Conservation (phyloP, 2,329 filamentous ascomycete species). For the Penicillium palitans region DNA sequence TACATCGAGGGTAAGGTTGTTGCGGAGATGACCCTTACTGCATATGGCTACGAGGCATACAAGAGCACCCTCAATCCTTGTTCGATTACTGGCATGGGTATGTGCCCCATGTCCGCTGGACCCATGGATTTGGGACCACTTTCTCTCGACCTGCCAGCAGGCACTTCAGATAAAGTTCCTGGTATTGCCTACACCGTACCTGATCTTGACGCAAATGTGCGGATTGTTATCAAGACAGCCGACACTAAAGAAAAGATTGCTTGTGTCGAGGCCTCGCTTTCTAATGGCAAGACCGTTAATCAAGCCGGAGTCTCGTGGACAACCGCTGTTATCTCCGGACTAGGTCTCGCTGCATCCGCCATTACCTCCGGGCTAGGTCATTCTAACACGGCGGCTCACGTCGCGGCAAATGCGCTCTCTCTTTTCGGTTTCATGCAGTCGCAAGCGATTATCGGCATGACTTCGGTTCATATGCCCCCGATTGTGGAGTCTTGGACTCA, state of each 20-base stretch:
- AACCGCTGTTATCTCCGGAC: slow-evolving; percentile 81
- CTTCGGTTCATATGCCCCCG: slow-evolving; percentile 76
- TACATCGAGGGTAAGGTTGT: slow-evolving; percentile 79
- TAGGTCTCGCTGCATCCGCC: slow-evolving; percentile 80
- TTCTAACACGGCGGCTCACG: slow-evolving; percentile 90
- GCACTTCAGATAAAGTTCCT: slow-evolving; percentile 67
- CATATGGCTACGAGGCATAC: slow-evolving; percentile 77
- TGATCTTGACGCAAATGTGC: slow-evolving; percentile 83
- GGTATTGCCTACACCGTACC: slow-evolving; percentile 85
- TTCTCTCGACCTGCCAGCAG: slow-evolving; percentile 60
- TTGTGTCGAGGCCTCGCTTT: slow-evolving; percentile 83
- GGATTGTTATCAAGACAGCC: slow-evolving; percentile 75
- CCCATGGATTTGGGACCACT: slow-evolving; percentile 71
- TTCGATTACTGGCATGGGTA: slow-evolving; percentile 64
- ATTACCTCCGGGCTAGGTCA: slow-evolving; percentile 88
- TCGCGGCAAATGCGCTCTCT: slow-evolving; percentile 90
- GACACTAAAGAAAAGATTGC: slow-evolving; percentile 66
- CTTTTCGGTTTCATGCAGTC: slow-evolving; percentile 93
- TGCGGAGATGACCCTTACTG: slow-evolving; percentile 73
- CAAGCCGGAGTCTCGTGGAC: slow-evolving; percentile 85
- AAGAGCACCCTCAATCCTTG: slow-evolving; percentile 74
- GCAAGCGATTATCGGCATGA: slow-evolving; percentile 87
- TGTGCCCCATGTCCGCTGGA: slow-evolving; percentile 89
- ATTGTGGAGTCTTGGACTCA: slow-evolving; percentile 93
- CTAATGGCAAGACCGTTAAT: slow-evolving; percentile 90